Base-by-base conservation (phyloP, 1,284 basidiomycete species). In the Marasmius fiardii region DNA sequence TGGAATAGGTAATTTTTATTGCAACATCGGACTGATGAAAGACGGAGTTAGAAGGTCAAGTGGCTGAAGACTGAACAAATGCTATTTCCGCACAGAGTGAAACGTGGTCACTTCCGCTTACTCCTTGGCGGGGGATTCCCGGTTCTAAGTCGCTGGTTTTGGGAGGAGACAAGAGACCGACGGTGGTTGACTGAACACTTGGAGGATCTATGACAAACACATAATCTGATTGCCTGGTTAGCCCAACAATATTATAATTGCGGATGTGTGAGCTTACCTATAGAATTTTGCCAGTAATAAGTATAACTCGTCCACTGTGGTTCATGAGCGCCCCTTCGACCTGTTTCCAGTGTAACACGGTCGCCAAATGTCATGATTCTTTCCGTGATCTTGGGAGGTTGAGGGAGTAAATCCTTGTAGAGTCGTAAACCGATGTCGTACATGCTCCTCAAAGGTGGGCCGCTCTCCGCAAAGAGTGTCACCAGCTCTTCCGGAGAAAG, bases 41-140 rank as follows among this genome's bases (percentile, higher is more conserved):
- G 28, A 31, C 28, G 28, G 10, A 41, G 7, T 14, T 41, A 7
- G 7, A 35, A 48, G 52, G 39, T 49, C 34, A 59, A 59, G 55
- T 54, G 53, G 26, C 58, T 55, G 65, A 74, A 73, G 71, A 50
- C 65, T 56, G 48, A 14, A 21, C 43, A 28, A 58, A 58, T 8
- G 41, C 37, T 34, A 76, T 72, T 65, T 88, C 81, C 4, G 78
- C 80, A 43, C 82, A 85, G 10, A 97, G 77, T 1, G 89, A 88
- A 57, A 94, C 77, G 67, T 98, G 95, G 70, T 98, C 95, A 64
- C 91, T 93, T 10, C 90, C 91, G 61, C 88, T 90, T 24, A 95
- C 78, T 16, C 83, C 85, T 61, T 82, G 83, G 63, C 83, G 78
- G n/a, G 95, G 95, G 43, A 98, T 71, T 7, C 94, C 95, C 8